These are phyloP conservation scores for Chytridium lagenaria DNA, from an alignment of 371 early-diverging fungal genomes.

Conservation along the genomic window DNA sequence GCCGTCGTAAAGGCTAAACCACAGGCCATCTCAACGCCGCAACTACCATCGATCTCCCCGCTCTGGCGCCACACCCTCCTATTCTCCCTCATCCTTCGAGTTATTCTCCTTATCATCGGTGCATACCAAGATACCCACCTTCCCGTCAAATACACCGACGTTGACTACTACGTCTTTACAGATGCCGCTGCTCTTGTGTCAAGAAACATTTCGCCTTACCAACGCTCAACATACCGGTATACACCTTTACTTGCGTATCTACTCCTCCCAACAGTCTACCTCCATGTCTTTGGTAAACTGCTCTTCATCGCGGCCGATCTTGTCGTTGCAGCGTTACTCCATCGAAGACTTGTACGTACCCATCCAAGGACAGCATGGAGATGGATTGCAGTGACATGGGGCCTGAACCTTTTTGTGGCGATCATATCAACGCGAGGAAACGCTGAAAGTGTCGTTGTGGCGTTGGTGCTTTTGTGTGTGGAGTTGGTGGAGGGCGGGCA, in stretches of 20 bases:
- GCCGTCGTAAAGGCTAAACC: background rate
- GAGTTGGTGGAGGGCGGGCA: conserved; percentile 68
- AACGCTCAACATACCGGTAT: conserved; percentile 93
- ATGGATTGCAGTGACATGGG: conserved; percentile 69
- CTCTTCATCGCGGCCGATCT: conserved; percentile 84
- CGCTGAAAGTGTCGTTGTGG: conserved; percentile 84
- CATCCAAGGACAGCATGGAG: background rate
- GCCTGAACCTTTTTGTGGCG: conserved; percentile 94
- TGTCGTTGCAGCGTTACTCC: conserved; percentile 56
- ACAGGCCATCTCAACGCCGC: no score
- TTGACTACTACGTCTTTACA: conserved; percentile 95
- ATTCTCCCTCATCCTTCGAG: conserved; percentile 58
- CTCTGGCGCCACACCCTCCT: background rate
- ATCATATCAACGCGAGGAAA: conserved; percentile 96
- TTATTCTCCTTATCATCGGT: conserved; percentile 75
- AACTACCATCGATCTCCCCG: no score
- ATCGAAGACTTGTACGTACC: conserved; percentile 13
- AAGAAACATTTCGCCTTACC: conserved; percentile 80
- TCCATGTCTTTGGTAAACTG: conserved; percentile 82
- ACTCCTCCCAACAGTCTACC: conserved; percentile 65
- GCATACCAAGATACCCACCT: conserved; percentile 82
- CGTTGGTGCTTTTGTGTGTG: conserved; percentile 76
- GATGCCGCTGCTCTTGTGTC: conserved; percentile 88
- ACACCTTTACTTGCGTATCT: conserved; percentile 91
- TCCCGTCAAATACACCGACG: conserved; percentile 93